Conservation (phyloP, 2,329 filamentous ascomycete genomes). For the Alternaria viburni region DNA sequence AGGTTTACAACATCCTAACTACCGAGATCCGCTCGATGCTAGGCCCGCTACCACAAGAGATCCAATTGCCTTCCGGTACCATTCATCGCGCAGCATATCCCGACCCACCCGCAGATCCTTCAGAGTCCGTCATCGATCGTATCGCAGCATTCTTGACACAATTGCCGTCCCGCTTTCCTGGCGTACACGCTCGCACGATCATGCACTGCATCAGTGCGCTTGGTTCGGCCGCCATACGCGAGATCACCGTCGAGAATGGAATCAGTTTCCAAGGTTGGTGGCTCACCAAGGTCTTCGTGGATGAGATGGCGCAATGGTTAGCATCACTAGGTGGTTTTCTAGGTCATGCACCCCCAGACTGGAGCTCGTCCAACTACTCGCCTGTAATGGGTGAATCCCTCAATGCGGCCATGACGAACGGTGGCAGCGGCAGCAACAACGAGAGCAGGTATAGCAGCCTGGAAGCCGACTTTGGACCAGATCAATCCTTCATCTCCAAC, state of each 20-base stretch:
- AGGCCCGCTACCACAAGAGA: constrained; percentile 69
- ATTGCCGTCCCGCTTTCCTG: constrained; percentile 74
- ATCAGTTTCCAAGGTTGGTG: constrained; percentile 90
- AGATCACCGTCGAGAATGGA: constrained; percentile 78
- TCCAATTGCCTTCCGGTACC: constrained; percentile 67
- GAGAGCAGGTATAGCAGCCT: constrained; percentile 49
- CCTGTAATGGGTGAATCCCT: constrained; percentile 40
- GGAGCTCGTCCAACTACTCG: constrained; percentile 33
- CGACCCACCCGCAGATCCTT: constrained; percentile 33
- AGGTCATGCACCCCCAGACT: constrained; percentile 53
- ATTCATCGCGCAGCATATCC: constrained; percentile 39
- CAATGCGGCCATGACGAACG: constrained; percentile 39
- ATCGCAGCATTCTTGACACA: constrained; percentile 76
- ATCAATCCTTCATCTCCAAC: constrained; percentile 41
- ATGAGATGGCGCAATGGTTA: constrained; percentile 91
- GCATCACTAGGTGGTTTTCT: constrained; percentile 91
- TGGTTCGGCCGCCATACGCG: constrained; percentile 78
- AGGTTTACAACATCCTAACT: constrained; percentile 62
- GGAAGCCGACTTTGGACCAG: constrained; percentile 45
- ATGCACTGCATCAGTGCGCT: constrained; percentile 78
- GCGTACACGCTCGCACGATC: constrained; percentile 73
- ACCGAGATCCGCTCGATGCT: constrained; percentile 73
- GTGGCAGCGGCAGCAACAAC: constrained; percentile 47
- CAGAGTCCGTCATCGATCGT: constrained; percentile 70
- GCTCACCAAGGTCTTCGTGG: constrained; percentile 94